These are phyloP conservation scores for Botrytis sinoallii DNA, from an alignment of 2,329 filamentous ascomycete genomes.

Conservation along the genomic window DNA sequence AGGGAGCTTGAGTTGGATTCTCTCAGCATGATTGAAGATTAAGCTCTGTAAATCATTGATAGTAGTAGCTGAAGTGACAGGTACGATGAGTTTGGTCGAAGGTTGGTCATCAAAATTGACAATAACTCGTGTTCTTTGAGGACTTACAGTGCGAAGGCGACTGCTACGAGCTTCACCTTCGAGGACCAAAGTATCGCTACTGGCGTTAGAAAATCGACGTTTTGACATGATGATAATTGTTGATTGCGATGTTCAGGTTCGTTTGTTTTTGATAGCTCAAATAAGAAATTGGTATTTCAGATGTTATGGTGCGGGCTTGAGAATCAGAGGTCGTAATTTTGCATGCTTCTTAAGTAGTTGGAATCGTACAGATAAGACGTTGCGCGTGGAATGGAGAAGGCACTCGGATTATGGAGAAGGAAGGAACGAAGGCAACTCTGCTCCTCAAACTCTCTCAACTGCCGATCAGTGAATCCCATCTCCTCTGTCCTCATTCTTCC, in stretches of 20 bases:
- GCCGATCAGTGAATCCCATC: not conserved
- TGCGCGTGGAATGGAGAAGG: not conserved
- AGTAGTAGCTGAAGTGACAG: not conserved
- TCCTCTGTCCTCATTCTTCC: not conserved
- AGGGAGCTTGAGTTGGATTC: not conserved
- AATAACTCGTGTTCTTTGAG: not conserved
- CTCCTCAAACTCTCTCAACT: not conserved
- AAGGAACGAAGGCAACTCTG: not conserved
- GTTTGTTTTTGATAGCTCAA: not conserved
- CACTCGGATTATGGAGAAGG: not conserved
- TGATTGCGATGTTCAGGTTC: not conserved
- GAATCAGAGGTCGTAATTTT: not conserved
- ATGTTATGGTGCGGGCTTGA: not conserved
- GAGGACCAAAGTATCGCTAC: not conserved
- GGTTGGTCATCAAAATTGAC: not conserved
- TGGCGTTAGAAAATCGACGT: not conserved
- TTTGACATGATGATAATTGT: not conserved
- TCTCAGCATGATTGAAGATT: not conserved
- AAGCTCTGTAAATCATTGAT: not conserved
- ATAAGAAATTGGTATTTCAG: not conserved
- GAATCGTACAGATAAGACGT: not conserved
- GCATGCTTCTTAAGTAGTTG: not conserved
- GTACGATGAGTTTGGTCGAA: not conserved
- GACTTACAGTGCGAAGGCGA: not conserved
- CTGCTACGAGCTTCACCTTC: not conserved